phyloP scores from a whole-genome alignment of 2,329 filamentous ascomycete species.

The Cytospora piceae region DNA sequence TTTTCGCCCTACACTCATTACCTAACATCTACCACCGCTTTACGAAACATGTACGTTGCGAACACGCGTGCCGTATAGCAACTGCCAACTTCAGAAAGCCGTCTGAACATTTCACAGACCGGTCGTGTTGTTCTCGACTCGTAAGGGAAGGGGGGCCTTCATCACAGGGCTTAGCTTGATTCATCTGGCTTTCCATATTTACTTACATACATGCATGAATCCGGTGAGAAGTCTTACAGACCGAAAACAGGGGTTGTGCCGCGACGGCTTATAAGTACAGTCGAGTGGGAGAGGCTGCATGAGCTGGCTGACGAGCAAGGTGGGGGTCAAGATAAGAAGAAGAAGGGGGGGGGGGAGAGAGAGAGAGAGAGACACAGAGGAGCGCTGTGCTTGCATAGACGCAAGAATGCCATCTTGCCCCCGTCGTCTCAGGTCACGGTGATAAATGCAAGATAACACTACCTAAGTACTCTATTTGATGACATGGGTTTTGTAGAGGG shows the following conservation, averaged over 20 bases:
- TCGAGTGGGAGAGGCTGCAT: neutral
- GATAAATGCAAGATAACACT: neutral
- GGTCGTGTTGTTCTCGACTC: neutral
- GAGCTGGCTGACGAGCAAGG: slow-evolving; percentile 13
- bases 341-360: too few relatives aligned
- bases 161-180: slow-evolving; percentile 17
- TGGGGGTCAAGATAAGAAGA: slow-evolving; percentile 26
- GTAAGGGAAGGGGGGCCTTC: neutral
- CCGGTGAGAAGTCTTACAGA: slow-evolving; percentile 6
- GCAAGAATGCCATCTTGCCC: slow-evolving; percentile 14
- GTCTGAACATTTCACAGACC: neutral
- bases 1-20: too few relatives aligned
- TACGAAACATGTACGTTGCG: too few relatives aligned
- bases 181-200: neutral
- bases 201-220: too few relatives aligned
- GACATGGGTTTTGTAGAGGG: neutral
- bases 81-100: neutral
- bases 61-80: neutral
- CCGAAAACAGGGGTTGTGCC: neutral
- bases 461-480: too few relatives aligned
- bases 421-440: neutral
- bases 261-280: neutral
- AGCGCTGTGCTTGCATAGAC: neutral
- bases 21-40: too few relatives aligned
- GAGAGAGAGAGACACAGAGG: neutral